Base-by-base conservation (phyloP, 2,329 filamentous ascomycete genomes). In the Corinectria fuckeliana region DNA sequence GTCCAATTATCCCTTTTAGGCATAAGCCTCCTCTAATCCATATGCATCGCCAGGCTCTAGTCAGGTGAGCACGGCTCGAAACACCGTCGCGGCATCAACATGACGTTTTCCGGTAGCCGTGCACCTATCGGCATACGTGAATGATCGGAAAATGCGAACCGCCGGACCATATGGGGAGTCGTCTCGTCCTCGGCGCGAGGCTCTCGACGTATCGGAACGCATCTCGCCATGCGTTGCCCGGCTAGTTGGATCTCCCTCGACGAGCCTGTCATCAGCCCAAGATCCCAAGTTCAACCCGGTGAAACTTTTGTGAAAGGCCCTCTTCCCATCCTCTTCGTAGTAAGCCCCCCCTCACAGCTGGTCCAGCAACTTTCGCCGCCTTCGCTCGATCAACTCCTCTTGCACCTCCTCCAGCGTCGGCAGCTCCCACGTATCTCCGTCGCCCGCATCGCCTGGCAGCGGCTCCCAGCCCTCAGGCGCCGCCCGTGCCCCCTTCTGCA, bases 391-490 rank as follows among this genome's bases (percentile, higher is more conserved):
- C 68, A 99, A 79, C 77, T 98, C 95, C 72, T 93, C 87, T 77
- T 97, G 92, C n/a, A 98, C 94, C 74, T 98, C 92, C 18, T 96
- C 92, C 56, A 92, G 78, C 5, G 91, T 93, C 8, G 95, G 95
- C 70, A 98, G 76, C 63, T 86, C 86, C 94, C 94, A 97, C 45
- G 82, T 85, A 34, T 88, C 81, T 0, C 94, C 94, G 74, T 97
- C 93, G 1, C 93, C 93, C 3, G 82, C 81, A 77, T 97, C 93
- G 1, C 94, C 95, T 0, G 95, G 95, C 68, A 99, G 78, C 34
- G 92, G 84, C 69, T 95, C 88, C 93, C 94, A 98, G 11, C 85
- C 88, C 3, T 86, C 85, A 14, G 88, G 88, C 2, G 81, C 78
- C 58, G 85, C 81, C 20, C 82, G 77, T 45, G 83, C 77, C 16